A percentile compares a stretch with the other conserved stretches of the same genome.
Evolutionary conservation across 495 filamentous ascomycete species (phyloP).

Genomic region (Tuber indicum): DNA sequence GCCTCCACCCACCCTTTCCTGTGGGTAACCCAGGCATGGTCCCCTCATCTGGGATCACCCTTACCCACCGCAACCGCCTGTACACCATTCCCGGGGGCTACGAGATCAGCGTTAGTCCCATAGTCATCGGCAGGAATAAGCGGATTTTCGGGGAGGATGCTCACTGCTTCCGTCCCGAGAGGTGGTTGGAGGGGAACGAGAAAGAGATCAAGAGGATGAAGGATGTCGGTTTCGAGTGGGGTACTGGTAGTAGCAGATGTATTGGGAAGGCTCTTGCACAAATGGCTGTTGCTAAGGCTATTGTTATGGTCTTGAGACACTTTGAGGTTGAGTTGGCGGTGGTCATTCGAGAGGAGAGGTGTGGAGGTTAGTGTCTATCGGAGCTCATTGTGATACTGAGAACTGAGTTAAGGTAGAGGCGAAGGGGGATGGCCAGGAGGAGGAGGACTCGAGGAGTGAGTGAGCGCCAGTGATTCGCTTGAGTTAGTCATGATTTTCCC

Average conservation of each 20-base stretch:
- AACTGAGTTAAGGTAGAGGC: neutral
- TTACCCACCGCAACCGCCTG: slow-evolving; percentile 47
- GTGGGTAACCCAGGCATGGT: slow-evolving; percentile 52
- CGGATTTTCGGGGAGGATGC: slow-evolving; percentile 59
- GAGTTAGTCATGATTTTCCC: neutral
- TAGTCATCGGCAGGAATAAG: slow-evolving; percentile 51
- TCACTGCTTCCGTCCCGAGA: slow-evolving; percentile 56
- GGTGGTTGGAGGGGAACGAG: slow-evolving; percentile 55
- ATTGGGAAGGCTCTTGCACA: slow-evolving; percentile 22
- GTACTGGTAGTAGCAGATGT: slow-evolving; percentile 14
- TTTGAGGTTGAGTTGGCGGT: neutral
- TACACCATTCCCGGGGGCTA: slow-evolving; percentile 48
- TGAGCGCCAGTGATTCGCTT: neutral
- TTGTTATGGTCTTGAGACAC: neutral
- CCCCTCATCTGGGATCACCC: slow-evolving; percentile 49
- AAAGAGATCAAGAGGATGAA: slow-evolving; percentile 48
- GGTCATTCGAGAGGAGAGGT: neutral
- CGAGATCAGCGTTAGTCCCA: slow-evolving; percentile 51
- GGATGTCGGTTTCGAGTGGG: slow-evolving; percentile 49
- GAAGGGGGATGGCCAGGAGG: neutral
- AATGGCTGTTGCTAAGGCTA: slow-evolving; percentile 3
- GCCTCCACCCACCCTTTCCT: slow-evolving; percentile 58
- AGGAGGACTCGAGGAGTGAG: neutral
- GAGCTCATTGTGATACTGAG: neutral
- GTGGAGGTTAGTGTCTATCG: neutral